Evolutionary conservation across 1,284 basidiomycete species (phyloP).

Genomic region (Rhizoctonia solani): DNA sequence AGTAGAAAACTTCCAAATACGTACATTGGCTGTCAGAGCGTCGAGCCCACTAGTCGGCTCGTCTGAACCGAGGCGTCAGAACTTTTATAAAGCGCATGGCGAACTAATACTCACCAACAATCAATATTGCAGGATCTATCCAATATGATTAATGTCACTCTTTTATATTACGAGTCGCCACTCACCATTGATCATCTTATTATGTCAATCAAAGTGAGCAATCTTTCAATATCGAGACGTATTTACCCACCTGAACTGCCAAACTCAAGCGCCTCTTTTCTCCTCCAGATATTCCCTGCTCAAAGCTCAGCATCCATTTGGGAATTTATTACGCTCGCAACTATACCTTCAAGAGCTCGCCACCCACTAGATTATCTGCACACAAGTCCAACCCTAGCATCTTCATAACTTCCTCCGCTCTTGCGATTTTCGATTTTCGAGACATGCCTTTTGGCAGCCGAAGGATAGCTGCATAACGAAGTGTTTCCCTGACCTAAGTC

Average conservation of each 20-base stretch:
- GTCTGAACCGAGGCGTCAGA: not conserved
- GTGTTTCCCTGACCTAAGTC: conserved; percentile 49
- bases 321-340: not conserved
- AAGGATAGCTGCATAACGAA: conserved; percentile 55
- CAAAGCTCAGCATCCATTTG: not conserved
- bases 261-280: conserved; percentile 58
- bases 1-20: conserved; percentile 41
- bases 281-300: conserved; percentile 55
- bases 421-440: conserved; percentile 48
- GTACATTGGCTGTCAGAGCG: conserved; percentile 51
- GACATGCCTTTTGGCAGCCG: conserved; percentile 52
- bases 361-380: conserved; percentile 57
- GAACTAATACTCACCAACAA: conserved; percentile 47
- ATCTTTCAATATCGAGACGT: not conserved
- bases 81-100: not conserved
- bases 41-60: conserved; percentile 52
- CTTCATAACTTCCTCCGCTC: conserved; percentile 54
- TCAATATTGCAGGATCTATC: conserved; percentile 50
- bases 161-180: not conserved
- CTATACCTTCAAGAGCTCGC: conserved; percentile 50
- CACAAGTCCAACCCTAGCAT: conserved; percentile 57
- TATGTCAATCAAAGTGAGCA: conserved; percentile 37
- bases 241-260: conserved; percentile 51
- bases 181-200: conserved; percentile 39
- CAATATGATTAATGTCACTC: not conserved